A percentile compares a stretch with the other conserved stretches of the same genome.
phyloP scores from a whole-genome alignment of 106 monocot genomes.

The Phalaenopsis aphrodite region DNA sequence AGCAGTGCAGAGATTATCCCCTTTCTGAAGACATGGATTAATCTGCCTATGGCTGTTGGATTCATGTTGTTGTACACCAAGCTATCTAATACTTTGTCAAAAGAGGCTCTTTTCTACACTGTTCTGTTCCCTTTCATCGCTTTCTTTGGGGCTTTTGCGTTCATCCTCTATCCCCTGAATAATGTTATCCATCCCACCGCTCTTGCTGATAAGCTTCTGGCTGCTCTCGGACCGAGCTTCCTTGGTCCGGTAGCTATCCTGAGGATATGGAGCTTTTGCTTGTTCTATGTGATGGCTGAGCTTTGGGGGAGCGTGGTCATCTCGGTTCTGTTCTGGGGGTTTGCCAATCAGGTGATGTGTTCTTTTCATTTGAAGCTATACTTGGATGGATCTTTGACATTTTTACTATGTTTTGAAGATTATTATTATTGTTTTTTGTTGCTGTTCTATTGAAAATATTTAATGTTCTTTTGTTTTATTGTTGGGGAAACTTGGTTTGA shows the following conservation, averaged over 20 bases:
- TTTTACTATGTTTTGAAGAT: background rate
- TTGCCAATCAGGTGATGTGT: slow-evolving; percentile 88
- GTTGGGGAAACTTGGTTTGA: no score
- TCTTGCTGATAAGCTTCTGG: slow-evolving; percentile 68
- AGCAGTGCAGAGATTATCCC: slow-evolving; percentile 98
- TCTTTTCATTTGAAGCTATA: background rate
- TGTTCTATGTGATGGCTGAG: slow-evolving; percentile 98
- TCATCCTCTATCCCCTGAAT: slow-evolving; percentile 70
- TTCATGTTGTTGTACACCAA: slow-evolving; percentile 96
- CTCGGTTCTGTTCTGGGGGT: slow-evolving; percentile 97
- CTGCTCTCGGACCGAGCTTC: slow-evolving; percentile 68
- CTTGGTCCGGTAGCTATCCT: slow-evolving; percentile 82
- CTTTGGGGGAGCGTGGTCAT: slow-evolving; percentile 98
- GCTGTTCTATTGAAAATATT: background rate
- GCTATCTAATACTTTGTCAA: slow-evolving; percentile 80
- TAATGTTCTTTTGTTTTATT: background rate
- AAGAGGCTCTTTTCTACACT: slow-evolving; percentile 93
- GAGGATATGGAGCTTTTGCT: slow-evolving; percentile 95
- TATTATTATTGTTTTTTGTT: background rate
- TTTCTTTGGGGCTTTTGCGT: slow-evolving; percentile 82
- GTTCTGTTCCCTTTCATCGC: slow-evolving; percentile 82
- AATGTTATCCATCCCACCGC: slow-evolving; percentile 76
- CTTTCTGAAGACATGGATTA: slow-evolving; percentile 94
- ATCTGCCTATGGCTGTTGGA: slow-evolving; percentile 91
- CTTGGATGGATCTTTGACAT: background rate